Conservation (phyloP, 1,139 yeast genomes). For the Candida buenavistaensis region DNA sequence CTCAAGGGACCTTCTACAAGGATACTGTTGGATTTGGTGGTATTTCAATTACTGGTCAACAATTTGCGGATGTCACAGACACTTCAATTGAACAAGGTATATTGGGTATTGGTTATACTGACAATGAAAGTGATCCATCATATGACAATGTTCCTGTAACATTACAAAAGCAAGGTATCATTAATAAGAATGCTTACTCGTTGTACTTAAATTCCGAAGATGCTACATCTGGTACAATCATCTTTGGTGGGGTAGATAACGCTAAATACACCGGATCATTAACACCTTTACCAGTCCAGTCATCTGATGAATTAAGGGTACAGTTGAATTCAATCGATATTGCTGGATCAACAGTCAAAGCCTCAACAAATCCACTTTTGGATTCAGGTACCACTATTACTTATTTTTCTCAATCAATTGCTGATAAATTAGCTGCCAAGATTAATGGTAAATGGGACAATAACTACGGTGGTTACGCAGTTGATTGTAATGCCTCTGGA, state of each 20-base stretch:
- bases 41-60: constrained; percentile 12
- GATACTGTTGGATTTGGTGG: constrained; percentile 28
- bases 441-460: constrained; percentile 20
- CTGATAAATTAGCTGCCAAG: constrained; percentile 19
- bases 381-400: constrained; percentile 33
- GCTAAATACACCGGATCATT: constrained; percentile 26
- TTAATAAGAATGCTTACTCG: constrained; percentile 40
- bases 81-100: constrained; percentile 16
- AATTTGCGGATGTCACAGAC: constrained; percentile 19
- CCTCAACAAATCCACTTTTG: constrained; percentile 10
- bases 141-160: constrained; percentile 33
- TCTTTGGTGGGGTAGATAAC: constrained; percentile 31
- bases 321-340: constrained; percentile 2
- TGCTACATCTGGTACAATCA: constrained; percentile 23
- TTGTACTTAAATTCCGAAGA: constrained; percentile 26
- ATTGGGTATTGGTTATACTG: constrained; percentile 21
- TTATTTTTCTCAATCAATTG: constrained; percentile 21
- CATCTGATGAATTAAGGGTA: background rate
- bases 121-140: constrained; percentile 12
- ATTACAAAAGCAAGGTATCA: constrained; percentile 42
- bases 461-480: no score
- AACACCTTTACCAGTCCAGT: constrained; percentile 8
- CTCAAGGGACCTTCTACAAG: constrained; percentile 58
- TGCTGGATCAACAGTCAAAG: background rate
- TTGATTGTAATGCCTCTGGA: background rate